These are phyloP conservation scores for Didymella segeticola DNA, from an alignment of 2,329 filamentous ascomycete genomes.

Conservation along the genomic window DNA sequence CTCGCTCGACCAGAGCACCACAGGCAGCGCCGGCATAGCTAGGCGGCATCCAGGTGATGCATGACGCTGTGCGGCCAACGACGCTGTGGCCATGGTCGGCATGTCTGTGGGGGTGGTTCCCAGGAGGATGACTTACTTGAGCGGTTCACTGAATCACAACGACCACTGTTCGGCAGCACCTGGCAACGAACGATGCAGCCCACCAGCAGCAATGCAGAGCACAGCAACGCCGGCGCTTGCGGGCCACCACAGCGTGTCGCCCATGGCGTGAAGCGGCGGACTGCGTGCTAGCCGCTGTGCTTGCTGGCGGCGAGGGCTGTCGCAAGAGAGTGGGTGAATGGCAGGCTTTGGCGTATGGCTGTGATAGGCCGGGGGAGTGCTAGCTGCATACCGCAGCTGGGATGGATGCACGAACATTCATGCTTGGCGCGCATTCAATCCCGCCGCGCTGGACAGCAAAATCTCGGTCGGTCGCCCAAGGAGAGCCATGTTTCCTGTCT, in stretches of 20 bases:
- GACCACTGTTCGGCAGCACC: too few relatives aligned
- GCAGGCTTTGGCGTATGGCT: background rate
- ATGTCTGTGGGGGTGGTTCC: background rate
- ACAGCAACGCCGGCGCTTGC: constrained; percentile 9
- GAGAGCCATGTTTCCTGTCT: constrained; percentile 18
- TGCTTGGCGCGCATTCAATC: constrained; percentile 16
- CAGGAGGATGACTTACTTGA: too few relatives aligned
- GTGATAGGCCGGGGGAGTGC: constrained; percentile 10
- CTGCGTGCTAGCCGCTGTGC: background rate
- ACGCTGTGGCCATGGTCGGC: constrained; percentile 4
- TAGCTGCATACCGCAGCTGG: constrained; percentile 16
- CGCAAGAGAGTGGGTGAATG: constrained; percentile 2
- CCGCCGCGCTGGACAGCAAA: constrained; percentile 21
- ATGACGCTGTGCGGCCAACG: constrained; percentile 4
- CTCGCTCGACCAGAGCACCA: constrained; percentile 6
- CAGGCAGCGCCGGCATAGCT: constrained; percentile 5
- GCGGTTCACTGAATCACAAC: too few relatives aligned
- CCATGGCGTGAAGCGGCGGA: constrained; percentile 2
- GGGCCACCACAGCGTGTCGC: constrained; percentile 12
- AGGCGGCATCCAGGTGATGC: background rate
- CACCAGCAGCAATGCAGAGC: too few relatives aligned
- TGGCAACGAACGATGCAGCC: too few relatives aligned
- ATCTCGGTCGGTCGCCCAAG: constrained; percentile 17
- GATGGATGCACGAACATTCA: constrained; percentile 15
- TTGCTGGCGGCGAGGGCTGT: constrained; percentile 12